Evolutionary conservation across 768 basidiomycete genomes (phyloP), one percentile per base, ranked within the genome.

Genomic region (Suillus spraguei): DNA sequence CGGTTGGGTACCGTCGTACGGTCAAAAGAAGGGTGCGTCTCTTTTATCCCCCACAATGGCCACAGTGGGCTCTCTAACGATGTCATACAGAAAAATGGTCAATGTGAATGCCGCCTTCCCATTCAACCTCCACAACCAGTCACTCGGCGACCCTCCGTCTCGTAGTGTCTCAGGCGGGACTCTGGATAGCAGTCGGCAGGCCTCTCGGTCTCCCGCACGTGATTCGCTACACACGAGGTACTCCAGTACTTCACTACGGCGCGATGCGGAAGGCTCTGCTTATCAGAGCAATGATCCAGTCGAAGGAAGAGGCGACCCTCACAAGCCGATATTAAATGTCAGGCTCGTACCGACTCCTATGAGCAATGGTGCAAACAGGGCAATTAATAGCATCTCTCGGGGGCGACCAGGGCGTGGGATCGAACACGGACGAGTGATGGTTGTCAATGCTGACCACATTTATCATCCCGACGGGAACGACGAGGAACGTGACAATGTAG

Each of bases 81-180:
- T 59, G 24, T 16, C 62, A 38, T 58, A 39, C 71, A 90, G 88
- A 38, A 87, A 84, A 81, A 89, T 90, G 88, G 87, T 90, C 66
- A 88, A 89, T 62, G 82, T 90, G 16, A 82, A 82, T 61, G 83
- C 85, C 2, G 81, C 79, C 28, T 78, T 85, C 33, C 88, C 88
- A 0, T 89, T 90, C 75, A 85, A 86, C 69, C 77, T 89, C 9
- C 82, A 82, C 64, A 83, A 83, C 70, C 75, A 77, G 36, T 60
- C 56, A 10, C 63, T 71, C 35, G 70, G 63, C 20, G 72, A 74
- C 4, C 67, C 70, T 35, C 72, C 74, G 60, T 71, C 73, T 33
- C 76, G 76, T 52, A 76, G 77, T 63, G 67, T 75, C 42, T 80
- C 79, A 20, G 72, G 73, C 3, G 71, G 67, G n/a, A 76, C 74